These are phyloP conservation scores for Endocarpon pusillum DNA, from an alignment of 495 filamentous ascomycete species.

Conservation along the genomic window DNA sequence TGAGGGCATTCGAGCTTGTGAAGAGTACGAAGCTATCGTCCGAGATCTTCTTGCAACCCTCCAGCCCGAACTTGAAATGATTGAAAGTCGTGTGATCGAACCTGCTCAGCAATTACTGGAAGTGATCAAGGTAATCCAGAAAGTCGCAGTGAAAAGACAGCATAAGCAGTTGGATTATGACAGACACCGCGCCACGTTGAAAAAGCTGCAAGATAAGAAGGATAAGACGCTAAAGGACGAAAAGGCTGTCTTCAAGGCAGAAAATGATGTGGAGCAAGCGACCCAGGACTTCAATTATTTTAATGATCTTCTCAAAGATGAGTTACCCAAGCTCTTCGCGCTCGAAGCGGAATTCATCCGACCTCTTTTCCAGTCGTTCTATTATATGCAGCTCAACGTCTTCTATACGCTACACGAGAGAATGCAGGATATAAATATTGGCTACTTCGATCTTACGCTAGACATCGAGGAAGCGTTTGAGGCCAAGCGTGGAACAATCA, in stretches of 20 bases:
- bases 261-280: constrained; percentile 76
- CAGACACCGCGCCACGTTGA: constrained; percentile 59
- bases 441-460: constrained; percentile 83
- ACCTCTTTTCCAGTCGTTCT: constrained; percentile 96
- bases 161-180: constrained; percentile 98
- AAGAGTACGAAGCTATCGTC: constrained; percentile 89
- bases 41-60: constrained; percentile 78
- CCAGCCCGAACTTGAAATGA: constrained; percentile 90
- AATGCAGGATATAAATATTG: constrained; percentile 93
- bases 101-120: constrained; percentile 91
- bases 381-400: constrained; percentile 99
- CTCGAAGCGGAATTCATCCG: constrained; percentile 96
- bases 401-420: constrained; percentile 97
- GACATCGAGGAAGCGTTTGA: constrained; percentile 85
- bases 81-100: constrained; percentile 75
- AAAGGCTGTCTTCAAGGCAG: constrained; percentile 90
- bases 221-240: constrained; percentile 93
- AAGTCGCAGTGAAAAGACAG: constrained; percentile 74
- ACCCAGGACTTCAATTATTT: constrained; percentile 95
- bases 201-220: constrained; percentile 96
- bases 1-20: constrained; percentile 89
- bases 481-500: constrained; percentile 68
- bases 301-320: constrained; percentile 90
- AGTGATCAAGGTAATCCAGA: constrained; percentile 88
- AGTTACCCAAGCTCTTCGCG: constrained; percentile 79